phyloP scores from a whole-genome alignment of 345 rosid species.

The Turritis glabra region DNA sequence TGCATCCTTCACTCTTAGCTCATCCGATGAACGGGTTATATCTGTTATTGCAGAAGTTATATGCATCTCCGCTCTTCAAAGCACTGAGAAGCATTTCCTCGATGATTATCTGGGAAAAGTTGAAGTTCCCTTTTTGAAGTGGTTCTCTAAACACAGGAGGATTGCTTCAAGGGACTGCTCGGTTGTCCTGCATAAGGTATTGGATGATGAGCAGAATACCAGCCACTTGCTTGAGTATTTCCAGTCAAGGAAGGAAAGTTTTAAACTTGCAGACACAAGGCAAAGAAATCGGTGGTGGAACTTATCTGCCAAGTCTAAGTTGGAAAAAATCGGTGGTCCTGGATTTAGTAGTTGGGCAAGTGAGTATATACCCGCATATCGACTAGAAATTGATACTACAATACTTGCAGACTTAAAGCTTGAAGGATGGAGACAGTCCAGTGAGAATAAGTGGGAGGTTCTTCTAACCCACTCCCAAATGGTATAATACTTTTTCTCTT shows the following conservation, averaged over 20 bases:
- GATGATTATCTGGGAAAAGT: slow-evolving; percentile 42
- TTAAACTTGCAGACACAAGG: slow-evolving; percentile 35
- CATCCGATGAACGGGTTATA: slow-evolving; percentile 61
- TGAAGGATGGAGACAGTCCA: slow-evolving; percentile 74
- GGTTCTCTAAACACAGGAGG: slow-evolving; percentile 49
- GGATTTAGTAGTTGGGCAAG: slow-evolving; percentile 75
- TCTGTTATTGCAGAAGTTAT: slow-evolving; percentile 77
- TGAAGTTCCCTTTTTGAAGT: slow-evolving; percentile 40
- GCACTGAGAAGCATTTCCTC: slow-evolving; percentile 56
- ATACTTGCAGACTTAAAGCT: slow-evolving; percentile 56
- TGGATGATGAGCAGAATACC: slow-evolving; percentile 68
- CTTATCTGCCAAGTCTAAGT: slow-evolving; percentile 43
- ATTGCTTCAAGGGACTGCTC: slow-evolving; percentile 66
- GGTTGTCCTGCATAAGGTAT: slow-evolving; percentile 51
- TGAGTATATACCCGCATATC: slow-evolving; percentile 70
- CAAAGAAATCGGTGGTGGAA: slow-evolving; percentile 60
- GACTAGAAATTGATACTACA: slow-evolving; percentile 59
- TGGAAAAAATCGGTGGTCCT: slow-evolving; percentile 72
- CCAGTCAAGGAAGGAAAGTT: slow-evolving; percentile 42
- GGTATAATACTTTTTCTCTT: slow-evolving; percentile 47
- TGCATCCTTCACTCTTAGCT: slow-evolving; percentile 56
- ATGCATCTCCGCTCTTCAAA: slow-evolving; percentile 62
- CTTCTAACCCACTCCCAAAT: slow-evolving; percentile 91
- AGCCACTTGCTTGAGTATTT: slow-evolving; percentile 56
- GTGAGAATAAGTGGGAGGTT: slow-evolving; percentile 68